Evolutionary conservation across 2,329 filamentous ascomycete species (phyloP).

Genomic region (Nannizziopsis barbatae): DNA sequence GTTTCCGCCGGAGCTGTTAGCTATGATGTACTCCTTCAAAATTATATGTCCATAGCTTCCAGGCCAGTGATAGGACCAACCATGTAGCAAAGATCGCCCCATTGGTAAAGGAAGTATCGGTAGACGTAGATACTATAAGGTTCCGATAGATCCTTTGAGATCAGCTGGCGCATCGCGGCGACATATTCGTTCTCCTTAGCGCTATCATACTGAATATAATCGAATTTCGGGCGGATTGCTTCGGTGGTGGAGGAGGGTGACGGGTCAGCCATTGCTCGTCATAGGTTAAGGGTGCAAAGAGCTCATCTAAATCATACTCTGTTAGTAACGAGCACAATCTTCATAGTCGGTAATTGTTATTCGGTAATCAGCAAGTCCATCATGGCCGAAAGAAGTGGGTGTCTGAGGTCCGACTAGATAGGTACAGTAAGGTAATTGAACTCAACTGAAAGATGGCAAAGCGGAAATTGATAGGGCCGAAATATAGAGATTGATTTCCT

Average conservation of each 20-base stretch:
- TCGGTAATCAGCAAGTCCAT: too few relatives aligned
- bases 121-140: constrained; percentile 99
- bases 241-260: neutral
- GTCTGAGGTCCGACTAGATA: too few relatives aligned
- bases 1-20: neutral
- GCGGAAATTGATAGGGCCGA: neutral
- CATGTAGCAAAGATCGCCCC: constrained; percentile 95
- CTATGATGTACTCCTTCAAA: neutral
- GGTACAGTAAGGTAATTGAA: too few relatives aligned
- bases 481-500: neutral
- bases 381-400: too few relatives aligned
- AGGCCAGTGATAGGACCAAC: constrained; percentile 36
- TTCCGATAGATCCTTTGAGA: constrained; percentile 92
- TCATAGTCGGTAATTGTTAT: too few relatives aligned
- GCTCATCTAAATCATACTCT: too few relatives aligned
- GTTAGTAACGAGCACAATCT: too few relatives aligned
- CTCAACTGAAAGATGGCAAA: too few relatives aligned
- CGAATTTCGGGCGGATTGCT: constrained; percentile 27
- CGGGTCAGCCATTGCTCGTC: constrained; percentile 7
- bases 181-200: constrained; percentile 57
- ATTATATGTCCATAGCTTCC: neutral
- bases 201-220: constrained; percentile 50
- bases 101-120: constrained; percentile 94
- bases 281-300: too few relatives aligned
- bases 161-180: constrained; percentile 77